Conservation (phyloP, 495 filamentous ascomycete species). For the Apiosordaria backusii region DNA sequence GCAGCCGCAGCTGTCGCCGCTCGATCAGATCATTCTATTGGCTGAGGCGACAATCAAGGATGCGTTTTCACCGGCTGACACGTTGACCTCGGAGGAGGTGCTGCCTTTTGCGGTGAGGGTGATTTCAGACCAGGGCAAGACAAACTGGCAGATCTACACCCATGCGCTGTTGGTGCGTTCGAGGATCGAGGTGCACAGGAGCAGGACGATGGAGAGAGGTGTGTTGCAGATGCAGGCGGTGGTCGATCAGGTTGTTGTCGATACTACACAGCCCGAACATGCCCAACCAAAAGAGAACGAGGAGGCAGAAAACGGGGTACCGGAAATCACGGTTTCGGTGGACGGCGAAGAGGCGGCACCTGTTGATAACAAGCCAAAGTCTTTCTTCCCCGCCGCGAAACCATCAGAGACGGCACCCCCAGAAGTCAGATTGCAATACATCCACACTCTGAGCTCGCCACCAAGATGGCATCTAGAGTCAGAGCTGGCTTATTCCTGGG, state of each 20-base stretch:
- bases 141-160: conserved; percentile 98
- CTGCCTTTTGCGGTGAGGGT: conserved; percentile 87
- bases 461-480: conserved; percentile 91
- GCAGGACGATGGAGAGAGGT: conserved; percentile 81
- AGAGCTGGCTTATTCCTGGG: conserved; percentile 89
- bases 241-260: conserved; percentile 91
- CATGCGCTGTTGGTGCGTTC: conserved; percentile 85
- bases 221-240: conserved; percentile 93
- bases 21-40: conserved; percentile 82
- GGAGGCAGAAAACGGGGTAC: conserved; percentile 27
- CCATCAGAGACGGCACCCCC: conserved; percentile 72
- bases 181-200: conserved; percentile 79
- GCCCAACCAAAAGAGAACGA: conserved; percentile 19
- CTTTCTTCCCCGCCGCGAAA: conserved; percentile 80
- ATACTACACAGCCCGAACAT: conserved; percentile 55
- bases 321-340: conserved; percentile 38
- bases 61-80: conserved; percentile 72
- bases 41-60: conserved; percentile 86
- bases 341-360: conserved; percentile 18
- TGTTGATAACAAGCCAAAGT: conserved; percentile 46
- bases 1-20: conserved; percentile 76
- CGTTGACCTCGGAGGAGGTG: conserved; percentile 87
- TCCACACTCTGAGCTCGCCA: conserved; percentile 77
- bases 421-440: conserved; percentile 70
- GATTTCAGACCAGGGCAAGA: conserved; percentile 71